Evolutionary conservation across 179 eudicot genomes (phyloP).

Genomic region (Silene coronaria): DNA sequence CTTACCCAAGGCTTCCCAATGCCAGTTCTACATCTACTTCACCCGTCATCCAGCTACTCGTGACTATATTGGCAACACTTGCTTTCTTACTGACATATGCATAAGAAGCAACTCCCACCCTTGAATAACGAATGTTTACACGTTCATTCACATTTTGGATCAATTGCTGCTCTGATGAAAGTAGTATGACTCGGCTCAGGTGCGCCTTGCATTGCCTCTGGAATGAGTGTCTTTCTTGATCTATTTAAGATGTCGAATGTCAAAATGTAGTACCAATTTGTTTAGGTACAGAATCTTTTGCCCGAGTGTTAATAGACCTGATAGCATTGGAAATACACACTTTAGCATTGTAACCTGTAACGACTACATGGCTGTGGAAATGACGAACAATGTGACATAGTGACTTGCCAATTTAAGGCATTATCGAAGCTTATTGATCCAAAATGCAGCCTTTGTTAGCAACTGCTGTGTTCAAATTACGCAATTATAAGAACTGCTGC

Average conservation of each 20-base stretch:
- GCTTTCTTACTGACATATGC: conserved; percentile 7
- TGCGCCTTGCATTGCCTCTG: conserved; percentile 16
- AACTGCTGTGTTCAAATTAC: no score
- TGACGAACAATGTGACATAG: conserved; percentile 18
- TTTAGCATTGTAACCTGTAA: conserved; percentile 19
- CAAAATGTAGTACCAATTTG: conserved; percentile 10
- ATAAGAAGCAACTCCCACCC: no score
- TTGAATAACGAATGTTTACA: not conserved
- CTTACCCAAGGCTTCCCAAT: not conserved
- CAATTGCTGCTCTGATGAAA: conserved; percentile 17
- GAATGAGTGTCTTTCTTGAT: conserved; percentile 7
- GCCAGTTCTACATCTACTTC: conserved; percentile 17
- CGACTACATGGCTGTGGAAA: not conserved
- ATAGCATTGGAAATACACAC: conserved; percentile 5
- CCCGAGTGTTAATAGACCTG: not conserved
- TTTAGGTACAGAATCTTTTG: conserved; percentile 22
- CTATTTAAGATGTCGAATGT: conserved; percentile 11
- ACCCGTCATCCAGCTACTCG: conserved; percentile 11
- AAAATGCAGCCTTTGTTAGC: not conserved
- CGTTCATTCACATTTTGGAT: not conserved
- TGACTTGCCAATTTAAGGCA: not conserved
- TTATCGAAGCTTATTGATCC: not conserved
- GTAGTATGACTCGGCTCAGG: conserved; percentile 2
- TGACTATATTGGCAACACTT: conserved; percentile 21
- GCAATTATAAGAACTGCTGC: no score